Evolutionary conservation across 306 rosid species (phyloP), one percentile per base, ranked within the genome.

Genomic region (Echinosophora koreensis): DNA sequence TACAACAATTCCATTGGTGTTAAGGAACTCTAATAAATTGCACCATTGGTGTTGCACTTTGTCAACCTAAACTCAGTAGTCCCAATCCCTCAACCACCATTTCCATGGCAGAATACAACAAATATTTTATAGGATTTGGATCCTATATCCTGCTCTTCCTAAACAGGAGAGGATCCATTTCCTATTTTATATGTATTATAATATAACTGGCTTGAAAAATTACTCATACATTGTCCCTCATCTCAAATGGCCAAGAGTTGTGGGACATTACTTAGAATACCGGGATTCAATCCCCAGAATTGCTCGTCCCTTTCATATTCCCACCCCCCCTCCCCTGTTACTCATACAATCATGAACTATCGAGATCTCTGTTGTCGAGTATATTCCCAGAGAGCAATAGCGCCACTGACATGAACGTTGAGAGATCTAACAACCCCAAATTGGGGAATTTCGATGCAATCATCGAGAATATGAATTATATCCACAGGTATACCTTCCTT

Each of bases 401-500:
- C 98, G 11, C 97, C 97, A 41, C 98, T 92, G 84, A 92, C 98
- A 66, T 95, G 98, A 74, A 95, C 98, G 42, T 95, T 95, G 69
- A 95, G 97, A 80, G 98, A 95, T 85, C 97, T 89, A 66, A 95
- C 96, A 18, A 95, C 96, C 49, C 98, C 98, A 83, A 90, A 79
- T 70, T 95, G 98, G 55, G 97, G 98, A 71, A 95, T 92, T 89
- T 95, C 97, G 16, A 92, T 57, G 81, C 98, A 95, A 71, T 89
- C 92, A 77, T 95, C 98, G 77, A 95, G 76, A 83, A 89, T 75
- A 83, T 92, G 98, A 57, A 95, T 95, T 66, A 95, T 79, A 77
- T 95, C 98, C 54, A 90, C 98, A 0, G 98, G 97, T 81, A 95
- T 86, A 51, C 98, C 98, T 80, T 95, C 97, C 81, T 92, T 92